Evolutionary conservation across 305 asterid genomes (phyloP).

Genomic region (Rubia occidens): DNA sequence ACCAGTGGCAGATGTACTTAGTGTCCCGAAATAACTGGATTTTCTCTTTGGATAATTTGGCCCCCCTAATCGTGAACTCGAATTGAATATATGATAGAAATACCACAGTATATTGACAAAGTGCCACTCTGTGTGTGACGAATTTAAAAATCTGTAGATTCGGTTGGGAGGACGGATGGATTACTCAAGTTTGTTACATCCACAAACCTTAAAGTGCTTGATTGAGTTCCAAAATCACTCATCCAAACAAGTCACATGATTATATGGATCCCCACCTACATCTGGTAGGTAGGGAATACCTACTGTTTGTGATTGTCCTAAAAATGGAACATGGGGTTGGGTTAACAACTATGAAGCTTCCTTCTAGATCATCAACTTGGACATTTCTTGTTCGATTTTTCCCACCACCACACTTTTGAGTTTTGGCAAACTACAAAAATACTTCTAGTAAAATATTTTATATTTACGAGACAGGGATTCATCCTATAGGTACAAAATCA

Average conservation of each 20-base stretch:
- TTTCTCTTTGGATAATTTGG: too few species aligned
- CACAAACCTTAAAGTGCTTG: background rate
- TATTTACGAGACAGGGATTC: slow-evolving; percentile 6
- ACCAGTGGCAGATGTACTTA: too few species aligned
- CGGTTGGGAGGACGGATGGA: background rate
- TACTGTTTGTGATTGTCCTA: background rate
- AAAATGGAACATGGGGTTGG: slow-evolving; percentile 1
- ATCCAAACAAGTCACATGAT: background rate
- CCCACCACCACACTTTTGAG: slow-evolving; percentile 12
- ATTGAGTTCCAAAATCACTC: background rate
- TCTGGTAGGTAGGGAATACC: background rate
- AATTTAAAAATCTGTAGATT: too few species aligned
- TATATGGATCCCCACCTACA: slow-evolving; percentile 1
- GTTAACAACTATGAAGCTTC: background rate
- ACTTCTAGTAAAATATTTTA: background rate
- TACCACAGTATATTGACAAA: too few species aligned
- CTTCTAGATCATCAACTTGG: background rate
- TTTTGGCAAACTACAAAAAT: slow-evolving; percentile 3
- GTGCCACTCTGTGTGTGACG: too few species aligned
- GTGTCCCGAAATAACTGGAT: too few species aligned
- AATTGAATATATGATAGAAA: too few species aligned
- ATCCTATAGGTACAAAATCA: background rate
- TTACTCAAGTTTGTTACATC: background rate
- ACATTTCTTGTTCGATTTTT: slow-evolving; percentile 8
- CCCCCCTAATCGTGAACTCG: too few species aligned